A percentile compares a stretch with the other conserved stretches of the same genome.
These are phyloP conservation scores for Naganishia sp. DNA, from an alignment of 1,284 basidiomycete genomes.

Conservation along the genomic window DNA sequence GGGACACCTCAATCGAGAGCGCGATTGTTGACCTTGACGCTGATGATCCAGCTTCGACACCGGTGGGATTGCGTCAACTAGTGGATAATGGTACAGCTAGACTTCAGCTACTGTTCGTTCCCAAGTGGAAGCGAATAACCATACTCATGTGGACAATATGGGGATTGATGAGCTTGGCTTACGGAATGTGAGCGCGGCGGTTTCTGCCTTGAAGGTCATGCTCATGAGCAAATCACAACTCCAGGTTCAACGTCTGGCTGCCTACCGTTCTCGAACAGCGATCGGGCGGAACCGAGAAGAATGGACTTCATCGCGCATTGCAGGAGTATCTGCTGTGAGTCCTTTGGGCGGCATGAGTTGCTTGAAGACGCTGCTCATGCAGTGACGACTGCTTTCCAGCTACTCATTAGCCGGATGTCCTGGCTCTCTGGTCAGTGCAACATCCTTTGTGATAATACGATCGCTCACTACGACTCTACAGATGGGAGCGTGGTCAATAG, in stretches of 20 bases:
- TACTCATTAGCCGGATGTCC: slow-evolving; percentile 74
- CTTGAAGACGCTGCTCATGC: slow-evolving; percentile 41
- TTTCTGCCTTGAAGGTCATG: slow-evolving; percentile 7
- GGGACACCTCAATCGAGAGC: neutral
- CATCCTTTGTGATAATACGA: neutral
- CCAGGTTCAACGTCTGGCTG: slow-evolving; percentile 96
- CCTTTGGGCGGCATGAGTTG: neutral
- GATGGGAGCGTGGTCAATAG: slow-evolving; percentile 87
- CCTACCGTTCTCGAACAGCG: slow-evolving; percentile 74
- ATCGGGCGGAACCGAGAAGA: slow-evolving; percentile 43
- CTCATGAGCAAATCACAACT: slow-evolving; percentile 57
- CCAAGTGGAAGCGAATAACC: slow-evolving; percentile 80
- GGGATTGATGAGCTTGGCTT: slow-evolving; percentile 69
- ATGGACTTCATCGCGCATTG: slow-evolving; percentile 66
- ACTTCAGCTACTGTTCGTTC: slow-evolving; percentile 71
- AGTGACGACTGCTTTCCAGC: neutral
- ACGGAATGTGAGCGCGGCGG: slow-evolving; percentile 30
- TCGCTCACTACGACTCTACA: slow-evolving; percentile 47
- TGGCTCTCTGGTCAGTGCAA: slow-evolving; percentile 69
- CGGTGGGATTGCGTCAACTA: slow-evolving; percentile 39
- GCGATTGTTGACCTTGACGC: neutral
- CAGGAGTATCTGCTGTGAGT: slow-evolving; percentile 69
- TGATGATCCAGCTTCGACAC: neutral
- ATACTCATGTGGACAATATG: slow-evolving; percentile 81
- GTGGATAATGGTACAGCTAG: slow-evolving; percentile 69